Evolutionary conservation across 164 flowering plant species (phyloP).

Genomic region (Berberis vulgaris): DNA sequence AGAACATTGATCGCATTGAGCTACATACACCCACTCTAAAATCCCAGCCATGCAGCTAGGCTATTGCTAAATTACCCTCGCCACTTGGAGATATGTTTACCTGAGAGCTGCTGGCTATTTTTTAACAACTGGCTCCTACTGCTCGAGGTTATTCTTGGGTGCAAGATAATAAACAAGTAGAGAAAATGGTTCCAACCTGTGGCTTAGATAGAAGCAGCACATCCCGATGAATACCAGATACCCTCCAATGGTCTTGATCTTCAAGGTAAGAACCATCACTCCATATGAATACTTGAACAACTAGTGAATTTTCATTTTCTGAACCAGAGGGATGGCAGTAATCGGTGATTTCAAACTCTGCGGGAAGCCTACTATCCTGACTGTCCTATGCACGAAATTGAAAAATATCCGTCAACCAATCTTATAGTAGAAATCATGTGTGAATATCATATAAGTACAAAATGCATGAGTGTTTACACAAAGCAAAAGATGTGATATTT

Average conservation of each 20-base stretch:
- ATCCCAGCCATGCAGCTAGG: too few species aligned
- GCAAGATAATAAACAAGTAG: not conserved
- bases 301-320: slow-evolving; percentile 58
- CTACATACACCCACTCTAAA: too few species aligned
- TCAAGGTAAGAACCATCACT: slow-evolving; percentile 99
- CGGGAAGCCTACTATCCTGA: slow-evolving; percentile 96
- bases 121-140: too few species aligned
- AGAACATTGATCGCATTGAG: too few species aligned
- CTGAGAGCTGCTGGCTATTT: too few species aligned
- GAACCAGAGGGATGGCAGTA: slow-evolving; percentile 64
- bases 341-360: slow-evolving; percentile 95
- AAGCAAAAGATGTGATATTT: too few species aligned
- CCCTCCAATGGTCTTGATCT: slow-evolving; percentile 99
- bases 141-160: too few species aligned
- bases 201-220: slow-evolving; percentile 93
- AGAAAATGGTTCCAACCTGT: slow-evolving; percentile 40
- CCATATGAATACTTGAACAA: slow-evolving; percentile 97
- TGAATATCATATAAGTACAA: too few species aligned
- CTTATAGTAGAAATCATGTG: not conserved
- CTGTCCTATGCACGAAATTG: slow-evolving; percentile 33
- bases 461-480: too few species aligned
- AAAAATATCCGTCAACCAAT: slow-evolving; percentile 3
- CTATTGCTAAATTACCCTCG: too few species aligned
- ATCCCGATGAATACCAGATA: slow-evolving; percentile 96
- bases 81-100: too few species aligned